Base-by-base conservation (phyloP, 495 filamentous ascomycete genomes). In the Glonium stellatum region DNA sequence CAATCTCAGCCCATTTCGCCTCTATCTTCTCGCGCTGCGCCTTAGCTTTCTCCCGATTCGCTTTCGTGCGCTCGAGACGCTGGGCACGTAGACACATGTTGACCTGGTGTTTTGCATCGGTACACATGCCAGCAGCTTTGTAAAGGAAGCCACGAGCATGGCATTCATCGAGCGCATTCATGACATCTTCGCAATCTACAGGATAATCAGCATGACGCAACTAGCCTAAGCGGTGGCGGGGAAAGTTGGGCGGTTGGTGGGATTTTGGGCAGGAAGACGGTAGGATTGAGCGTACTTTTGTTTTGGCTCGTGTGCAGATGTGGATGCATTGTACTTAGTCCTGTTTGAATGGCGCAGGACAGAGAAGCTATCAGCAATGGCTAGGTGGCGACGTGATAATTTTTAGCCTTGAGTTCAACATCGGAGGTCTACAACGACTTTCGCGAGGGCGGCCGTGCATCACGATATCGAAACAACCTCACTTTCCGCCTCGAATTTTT, bases 301-400 rank as follows among this genome's bases (percentile, higher is more conserved):
- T 95, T 96, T 67, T 95, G 83, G 63, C 90, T 87, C 23, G 89
- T 96, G 67, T 97, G 91, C 4, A 98, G 76, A 74, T 95, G 92
- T 23, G 93, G 93, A 88, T 98, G 93, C 93, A 98, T 98, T 50
- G 75, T 84, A 71, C 12, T 46, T 51, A 11, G 10, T 18, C 39
- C 39, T 44, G 13, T 11, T 44, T 44, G 27, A 31, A 31, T 31
- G 10, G 39, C 3, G 39, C 18, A 44, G 39, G 13, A 15, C 13
- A 44, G 39, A 11, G 39, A 44, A 18, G 39, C 18, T 13, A 11
- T 44, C 39, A 11, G 12, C 39, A 15, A 18, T 18, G 39, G 39
- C 18, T 44, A 11, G 39, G 39, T 44, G 18, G 18, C 39, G 39
- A 18, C 4, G 39, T 11, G 39, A 44, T 44, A 11, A 18, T 65